Percentiles rank a stretch among this genome's conserved stretches.
Conservation (phyloP, 495 filamentous ascomycete genomes). For the Delitschia confertaspora region DNA sequence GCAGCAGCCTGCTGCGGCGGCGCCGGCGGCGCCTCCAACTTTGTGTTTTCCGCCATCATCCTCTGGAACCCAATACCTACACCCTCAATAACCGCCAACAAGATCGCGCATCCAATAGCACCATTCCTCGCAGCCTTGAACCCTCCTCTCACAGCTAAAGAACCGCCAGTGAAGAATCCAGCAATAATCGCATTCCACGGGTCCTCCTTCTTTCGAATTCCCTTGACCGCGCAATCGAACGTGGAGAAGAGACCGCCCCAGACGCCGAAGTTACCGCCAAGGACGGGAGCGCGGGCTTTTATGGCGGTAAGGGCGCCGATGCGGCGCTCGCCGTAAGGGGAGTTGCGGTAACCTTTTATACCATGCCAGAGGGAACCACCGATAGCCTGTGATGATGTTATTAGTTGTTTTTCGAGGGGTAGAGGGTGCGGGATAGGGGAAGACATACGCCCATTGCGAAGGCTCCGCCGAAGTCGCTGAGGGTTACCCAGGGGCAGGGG, state of each 20-base stretch:
- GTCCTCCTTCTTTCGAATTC: constrained; percentile 90
- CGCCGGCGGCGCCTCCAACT: constrained; percentile 53
- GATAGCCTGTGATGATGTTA: constrained; percentile 51
- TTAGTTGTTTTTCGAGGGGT: constrained; percentile 4
- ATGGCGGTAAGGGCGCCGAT: constrained; percentile 95
- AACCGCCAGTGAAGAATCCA: constrained; percentile 92
- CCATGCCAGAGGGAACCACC: constrained; percentile 94
- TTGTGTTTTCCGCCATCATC: constrained; percentile 88
- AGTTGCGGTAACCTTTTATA: constrained; percentile 62
- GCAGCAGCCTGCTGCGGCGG: constrained; percentile 19
- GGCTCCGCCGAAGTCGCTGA: constrained; percentile 94
- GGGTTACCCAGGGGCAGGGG: constrained; percentile 91
- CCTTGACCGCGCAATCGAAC: constrained; percentile 97
- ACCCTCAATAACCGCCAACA: constrained; percentile 93
- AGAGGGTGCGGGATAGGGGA: constrained; percentile 4
- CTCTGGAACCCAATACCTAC: constrained; percentile 95
- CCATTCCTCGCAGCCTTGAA: constrained; percentile 81
- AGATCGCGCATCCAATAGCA: constrained; percentile 87
- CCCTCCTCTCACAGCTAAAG: constrained; percentile 83
- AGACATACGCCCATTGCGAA: constrained; percentile 89
- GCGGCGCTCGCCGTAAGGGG: constrained; percentile 81
- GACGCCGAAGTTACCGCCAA: constrained; percentile 95
- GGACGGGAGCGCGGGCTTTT: constrained; percentile 89
- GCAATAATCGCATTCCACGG: constrained; percentile 94
- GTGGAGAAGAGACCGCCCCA: constrained; percentile 95